Evolutionary conservation across 1,139 yeast species (phyloP), one percentile per base, ranked within the genome.

Genomic region (Sugiyamaella castrensis): DNA sequence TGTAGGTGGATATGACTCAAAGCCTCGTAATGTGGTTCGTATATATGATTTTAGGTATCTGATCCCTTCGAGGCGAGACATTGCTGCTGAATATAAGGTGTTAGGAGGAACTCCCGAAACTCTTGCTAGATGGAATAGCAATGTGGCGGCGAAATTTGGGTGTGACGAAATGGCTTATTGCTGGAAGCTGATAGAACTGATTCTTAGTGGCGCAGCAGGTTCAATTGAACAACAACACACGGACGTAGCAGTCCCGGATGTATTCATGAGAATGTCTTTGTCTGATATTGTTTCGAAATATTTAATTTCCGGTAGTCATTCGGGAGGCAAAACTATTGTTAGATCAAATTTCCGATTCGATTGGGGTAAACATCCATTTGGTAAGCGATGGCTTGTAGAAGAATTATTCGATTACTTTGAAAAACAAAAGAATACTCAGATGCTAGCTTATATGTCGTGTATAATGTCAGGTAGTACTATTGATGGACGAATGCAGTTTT

Each of bases 361-460:
- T 6, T 89, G 97, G 96, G 92, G 91, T 0, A 69, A 77, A 4
- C 95, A 87, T 64, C 92, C 94, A 0, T 78, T 84, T 64, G 96
- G 96, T 0, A 77, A 82, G n/a, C 63, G 75, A 4, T 82, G 92
- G 85, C 69, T 88, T n/a, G 72, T 88, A 0, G 74, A 74, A 34
- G 80, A 81, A 55, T 71, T 89, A 42, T 64, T 91, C 62, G 64
- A 69, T 1, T 82, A 84, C 58, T 89, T 84, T 61, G 94, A 84
- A 59, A 67, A 61, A 37, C 65, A 72, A 43, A 81, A 82, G 2
- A 85, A 91, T 60, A 70, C 87, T 19, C 98, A 91, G 64, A 88
- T 91, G 96, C 71, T 92, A 16, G 96, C 96, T 0, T 84, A 87
- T 87, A 69, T 89, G 62, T 80, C 94, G 1, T 87, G 96, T 67